A percentile compares a stretch with the other conserved stretches of the same genome.
Evolutionary conservation across 2,329 filamentous ascomycete genomes (phyloP).

Genomic region (Talaromyces marneffei): DNA sequence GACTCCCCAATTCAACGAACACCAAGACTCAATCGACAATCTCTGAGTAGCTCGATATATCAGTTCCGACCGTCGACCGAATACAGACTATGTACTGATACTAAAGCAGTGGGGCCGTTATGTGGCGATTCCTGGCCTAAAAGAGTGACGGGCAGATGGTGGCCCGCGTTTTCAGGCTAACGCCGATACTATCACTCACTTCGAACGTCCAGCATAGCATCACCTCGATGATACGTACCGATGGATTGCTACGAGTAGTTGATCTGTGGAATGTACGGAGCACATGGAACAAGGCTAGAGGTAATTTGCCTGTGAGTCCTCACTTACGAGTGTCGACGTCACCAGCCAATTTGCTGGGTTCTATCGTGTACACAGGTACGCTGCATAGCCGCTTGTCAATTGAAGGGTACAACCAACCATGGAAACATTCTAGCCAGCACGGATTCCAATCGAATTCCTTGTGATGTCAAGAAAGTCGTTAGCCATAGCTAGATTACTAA

Average conservation of each 20-base stretch:
- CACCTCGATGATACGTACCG: too few relatives aligned
- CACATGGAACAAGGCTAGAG: too few relatives aligned
- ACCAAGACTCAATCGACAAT: background rate
- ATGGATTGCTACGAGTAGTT: too few relatives aligned
- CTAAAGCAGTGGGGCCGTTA: background rate
- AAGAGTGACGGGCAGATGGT: slow-evolving; percentile 4
- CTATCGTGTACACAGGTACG: background rate
- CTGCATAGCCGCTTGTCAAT: too few relatives aligned
- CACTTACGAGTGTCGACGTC: too few relatives aligned
- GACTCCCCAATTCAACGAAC: background rate
- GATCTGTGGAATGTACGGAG: background rate
- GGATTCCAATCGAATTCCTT: background rate
- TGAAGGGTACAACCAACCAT: too few relatives aligned
- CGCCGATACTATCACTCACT: background rate
- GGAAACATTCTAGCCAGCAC: background rate
- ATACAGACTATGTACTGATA: background rate
- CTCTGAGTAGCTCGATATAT: background rate
- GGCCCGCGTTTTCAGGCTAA: slow-evolving; percentile 2
- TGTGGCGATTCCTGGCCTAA: background rate
- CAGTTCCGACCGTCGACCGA: background rate
- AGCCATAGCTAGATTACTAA: background rate
- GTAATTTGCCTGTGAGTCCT: too few relatives aligned
- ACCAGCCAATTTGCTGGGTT: too few relatives aligned
- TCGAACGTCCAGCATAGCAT: background rate
- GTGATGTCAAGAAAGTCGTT: slow-evolving; percentile 1